Conservation (phyloP, 2,329 filamentous ascomycete species). For the Fusarium kyushuense region DNA sequence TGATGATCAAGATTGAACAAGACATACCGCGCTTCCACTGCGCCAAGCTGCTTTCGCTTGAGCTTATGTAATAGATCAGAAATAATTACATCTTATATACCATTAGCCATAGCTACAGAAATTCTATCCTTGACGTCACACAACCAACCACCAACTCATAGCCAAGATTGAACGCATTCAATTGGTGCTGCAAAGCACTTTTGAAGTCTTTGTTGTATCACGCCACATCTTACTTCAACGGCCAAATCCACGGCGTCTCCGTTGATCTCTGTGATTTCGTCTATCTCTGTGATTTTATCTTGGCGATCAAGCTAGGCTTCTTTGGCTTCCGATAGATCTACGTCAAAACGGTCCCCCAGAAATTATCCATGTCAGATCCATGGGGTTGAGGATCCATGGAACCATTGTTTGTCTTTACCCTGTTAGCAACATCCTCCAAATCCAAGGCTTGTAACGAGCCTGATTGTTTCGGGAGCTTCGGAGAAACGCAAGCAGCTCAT, state of each 20-base stretch:
- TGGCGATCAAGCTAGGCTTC: neutral
- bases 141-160: neutral
- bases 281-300: neutral
- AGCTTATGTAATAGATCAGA: neutral
- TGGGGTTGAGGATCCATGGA: neutral
- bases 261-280: neutral
- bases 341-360: neutral
- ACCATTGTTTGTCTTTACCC: neutral
- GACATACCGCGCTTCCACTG: slow-evolving; percentile 42
- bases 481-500: neutral
- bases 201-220: neutral
- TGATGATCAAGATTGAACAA: neutral
- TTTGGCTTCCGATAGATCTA: neutral
- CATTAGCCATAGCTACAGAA: too few species aligned
- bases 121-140: neutral
- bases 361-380: neutral
- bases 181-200: neutral
- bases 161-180: neutral
- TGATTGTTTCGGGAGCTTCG: slow-evolving; percentile 2
- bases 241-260: neutral
- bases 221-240: neutral
- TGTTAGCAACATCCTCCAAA: neutral
- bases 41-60: slow-evolving; percentile 41
- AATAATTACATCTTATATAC: fast-evolving
- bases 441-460: neutral